Evolutionary conservation across 2,329 filamentous ascomycete genomes (phyloP).

Genomic region (Dothideomycetidae sp.): DNA sequence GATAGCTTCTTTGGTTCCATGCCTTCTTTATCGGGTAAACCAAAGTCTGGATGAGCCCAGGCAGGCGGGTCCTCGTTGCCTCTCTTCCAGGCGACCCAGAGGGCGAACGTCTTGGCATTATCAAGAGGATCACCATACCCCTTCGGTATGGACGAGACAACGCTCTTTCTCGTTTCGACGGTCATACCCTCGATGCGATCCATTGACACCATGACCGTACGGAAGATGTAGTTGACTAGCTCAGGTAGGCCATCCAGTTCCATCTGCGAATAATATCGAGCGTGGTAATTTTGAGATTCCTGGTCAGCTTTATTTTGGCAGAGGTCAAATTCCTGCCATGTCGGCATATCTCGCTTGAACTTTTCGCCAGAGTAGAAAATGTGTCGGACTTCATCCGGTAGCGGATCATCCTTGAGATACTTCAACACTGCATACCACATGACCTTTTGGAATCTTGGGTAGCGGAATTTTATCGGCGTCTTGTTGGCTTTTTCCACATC

Average conservation of each 20-base stretch:
- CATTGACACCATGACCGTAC: constrained; percentile 47
- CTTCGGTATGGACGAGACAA: constrained; percentile 50
- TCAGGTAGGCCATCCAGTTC: constrained; percentile 48
- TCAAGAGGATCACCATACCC: constrained; percentile 46
- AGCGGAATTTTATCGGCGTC: constrained; percentile 50
- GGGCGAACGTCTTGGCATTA: constrained; percentile 43
- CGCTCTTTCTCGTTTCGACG: constrained; percentile 42
- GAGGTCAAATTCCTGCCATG: constrained; percentile 44
- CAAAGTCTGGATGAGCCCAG: constrained; percentile 46
- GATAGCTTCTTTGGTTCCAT: constrained; percentile 40
- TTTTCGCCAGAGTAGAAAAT: constrained; percentile 41
- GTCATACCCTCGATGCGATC: constrained; percentile 48
- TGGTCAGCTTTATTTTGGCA: constrained; percentile 35
- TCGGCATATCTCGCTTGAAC: constrained; percentile 40
- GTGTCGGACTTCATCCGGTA: constrained; percentile 43
- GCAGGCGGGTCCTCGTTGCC: constrained; percentile 47
- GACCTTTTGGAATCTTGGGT: constrained; percentile 54
- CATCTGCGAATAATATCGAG: constrained; percentile 47
- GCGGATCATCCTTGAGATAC: constrained; percentile 49
- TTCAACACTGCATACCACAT: constrained; percentile 54
- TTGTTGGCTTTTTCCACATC: constrained; percentile 55
- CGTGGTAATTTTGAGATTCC: constrained; percentile 42
- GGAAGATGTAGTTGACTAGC: constrained; percentile 45
- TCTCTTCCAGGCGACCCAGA: constrained; percentile 55
- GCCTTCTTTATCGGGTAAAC: constrained; percentile 35